A percentile compares a stretch with the other conserved stretches of the same genome.
Evolutionary conservation across 2,329 filamentous ascomycete species (phyloP).

Genomic region (Sarocladium strictum): DNA sequence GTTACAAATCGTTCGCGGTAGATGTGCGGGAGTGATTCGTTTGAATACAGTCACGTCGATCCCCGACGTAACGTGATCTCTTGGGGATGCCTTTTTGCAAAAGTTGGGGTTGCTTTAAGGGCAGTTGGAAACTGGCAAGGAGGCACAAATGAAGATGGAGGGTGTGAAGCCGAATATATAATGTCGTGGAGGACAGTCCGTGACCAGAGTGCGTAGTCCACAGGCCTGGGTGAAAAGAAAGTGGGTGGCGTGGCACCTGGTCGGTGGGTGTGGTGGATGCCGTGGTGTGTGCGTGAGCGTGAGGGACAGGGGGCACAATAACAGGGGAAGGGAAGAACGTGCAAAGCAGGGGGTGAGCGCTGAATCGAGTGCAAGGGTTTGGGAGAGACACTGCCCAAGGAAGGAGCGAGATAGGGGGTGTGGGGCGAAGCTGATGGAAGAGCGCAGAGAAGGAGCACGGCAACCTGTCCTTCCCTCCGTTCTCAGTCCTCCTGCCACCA

Average conservation of each 20-base stretch:
- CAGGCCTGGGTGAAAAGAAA: not conserved
- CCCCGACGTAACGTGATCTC: conserved; percentile 7
- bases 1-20: not conserved
- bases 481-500: not conserved
- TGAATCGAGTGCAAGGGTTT: not conserved
- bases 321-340: not conserved
- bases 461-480: not conserved
- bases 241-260: conserved; percentile 5
- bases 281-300: conserved; percentile 6
- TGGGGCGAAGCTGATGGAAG: conserved; percentile 1
- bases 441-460: not conserved
- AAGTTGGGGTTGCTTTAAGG: conserved; percentile 8
- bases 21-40: not conserved
- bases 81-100: conserved; percentile 5
- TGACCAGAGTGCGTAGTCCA: not conserved
- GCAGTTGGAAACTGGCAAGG: conserved; percentile 10
- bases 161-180: conserved; percentile 9
- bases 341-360: not conserved
- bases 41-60: conserved; percentile 7
- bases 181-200: not conserved
- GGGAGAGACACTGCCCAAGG: not conserved
- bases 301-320: not conserved
- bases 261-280: not conserved
- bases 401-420: not conserved
- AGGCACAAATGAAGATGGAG: conserved; percentile 7